Evolutionary conservation across 805 yeast species (phyloP).

Genomic region (Maudiozyma serrabonitensis): DNA sequence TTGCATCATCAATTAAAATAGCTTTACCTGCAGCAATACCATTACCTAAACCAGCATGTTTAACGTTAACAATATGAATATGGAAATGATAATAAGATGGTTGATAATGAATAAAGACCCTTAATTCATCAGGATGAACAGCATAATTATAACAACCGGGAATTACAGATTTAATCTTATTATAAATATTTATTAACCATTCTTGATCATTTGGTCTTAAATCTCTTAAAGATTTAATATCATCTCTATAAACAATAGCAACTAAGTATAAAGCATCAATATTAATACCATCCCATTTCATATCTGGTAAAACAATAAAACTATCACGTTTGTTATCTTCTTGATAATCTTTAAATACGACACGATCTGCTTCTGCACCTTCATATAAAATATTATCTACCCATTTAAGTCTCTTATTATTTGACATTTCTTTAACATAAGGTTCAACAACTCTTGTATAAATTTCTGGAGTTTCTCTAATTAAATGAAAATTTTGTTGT

Average conservation of each 20-base stretch:
- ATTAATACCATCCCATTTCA: slow-evolving; percentile 87
- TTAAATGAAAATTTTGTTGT: slow-evolving; percentile 44
- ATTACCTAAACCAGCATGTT: slow-evolving; percentile 56
- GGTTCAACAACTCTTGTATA: slow-evolving; percentile 60
- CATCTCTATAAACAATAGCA: slow-evolving; percentile 60
- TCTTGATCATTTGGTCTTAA: slow-evolving; percentile 47
- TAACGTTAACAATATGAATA: slow-evolving; percentile 73
- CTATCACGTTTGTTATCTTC: slow-evolving; percentile 41
- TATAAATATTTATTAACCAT: slow-evolving; percentile 42
- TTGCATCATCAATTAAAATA: slow-evolving; percentile 66
- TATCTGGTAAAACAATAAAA: slow-evolving; percentile 78
- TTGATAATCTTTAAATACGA: slow-evolving; percentile 52
- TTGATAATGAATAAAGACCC: slow-evolving; percentile 83
- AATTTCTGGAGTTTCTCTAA: slow-evolving; percentile 72
- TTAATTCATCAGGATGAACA: slow-evolving; percentile 45
- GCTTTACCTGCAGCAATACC: slow-evolving; percentile 76
- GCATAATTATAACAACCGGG: slow-evolving; percentile 35
- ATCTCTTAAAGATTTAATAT: slow-evolving; percentile 69
- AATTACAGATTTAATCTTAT: slow-evolving; percentile 39
- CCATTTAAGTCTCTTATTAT: slow-evolving; percentile 78
- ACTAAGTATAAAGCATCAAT: slow-evolving; percentile 66
- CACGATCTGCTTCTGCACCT: slow-evolving; percentile 77
- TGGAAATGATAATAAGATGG: slow-evolving; percentile 96
- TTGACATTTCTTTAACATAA: slow-evolving; percentile 57
- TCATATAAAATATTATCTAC: slow-evolving; percentile 72